Base-by-base conservation (phyloP, 2,329 filamentous ascomycete genomes). In the Epichloe amarillans region DNA sequence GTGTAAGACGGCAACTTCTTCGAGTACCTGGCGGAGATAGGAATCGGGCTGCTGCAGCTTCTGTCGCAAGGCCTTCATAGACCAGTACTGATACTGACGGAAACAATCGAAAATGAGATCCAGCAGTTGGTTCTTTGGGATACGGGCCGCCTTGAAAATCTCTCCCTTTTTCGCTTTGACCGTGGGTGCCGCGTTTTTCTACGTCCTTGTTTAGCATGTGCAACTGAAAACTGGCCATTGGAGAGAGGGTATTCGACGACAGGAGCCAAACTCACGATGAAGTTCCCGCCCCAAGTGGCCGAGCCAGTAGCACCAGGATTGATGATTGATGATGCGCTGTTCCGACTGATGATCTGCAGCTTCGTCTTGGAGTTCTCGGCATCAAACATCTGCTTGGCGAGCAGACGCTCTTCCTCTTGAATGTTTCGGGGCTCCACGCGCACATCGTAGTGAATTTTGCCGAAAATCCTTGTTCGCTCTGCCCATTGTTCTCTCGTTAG, bases 41-140 rank as follows among this genome's bases (percentile, higher is more conserved):
- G 85, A 83, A 64, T 97, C 93, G 1, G 93, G 93, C 69, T 98
- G 93, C 53, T 83, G 79, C 39, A 94, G 79, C 54, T 77, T 73
- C 47, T 81, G 75, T 56, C 88, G 88, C 58, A 98, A 78, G 5
- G 85, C 80, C 62, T 88, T 90, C 75, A 97, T 86, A n/a, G 86
- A 83, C 90, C 91, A 98, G 68, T 93, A 97, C 60, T 84, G 82
- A 74, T 86, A 95, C 61, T 85, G 74, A 51, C 83, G 80, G 80
- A 96, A 98, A 63, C 83, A 85, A 46, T 77, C 71, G 72, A 91
- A 89, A 54, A 98, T 82, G 56, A 80, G 77, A 69, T 96, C 90
- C 69, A 95, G 71, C 55, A 98, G 81, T 61, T 93, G 85, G 73
- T 88, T 84, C 66, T 90, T 83, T 43, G 88, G 83, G 69, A 97